Percentiles rank a stretch among this genome's conserved stretches.
Conservation (phyloP, 2,329 filamentous ascomycete genomes). For the Colletotrichum sp. region DNA sequence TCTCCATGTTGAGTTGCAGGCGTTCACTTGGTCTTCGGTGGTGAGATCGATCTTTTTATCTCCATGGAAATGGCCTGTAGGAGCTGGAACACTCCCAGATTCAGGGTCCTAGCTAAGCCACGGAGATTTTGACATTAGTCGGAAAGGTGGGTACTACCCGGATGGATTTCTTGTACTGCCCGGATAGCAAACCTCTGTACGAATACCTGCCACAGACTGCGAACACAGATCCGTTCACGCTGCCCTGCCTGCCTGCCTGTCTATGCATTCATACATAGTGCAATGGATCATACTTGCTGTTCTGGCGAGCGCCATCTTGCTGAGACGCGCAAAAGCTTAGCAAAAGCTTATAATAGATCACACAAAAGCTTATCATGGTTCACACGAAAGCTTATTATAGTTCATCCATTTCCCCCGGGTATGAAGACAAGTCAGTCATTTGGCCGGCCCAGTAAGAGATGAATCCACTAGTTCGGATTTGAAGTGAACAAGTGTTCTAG, state of each 20-base stretch:
- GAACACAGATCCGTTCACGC: fast-evolving
- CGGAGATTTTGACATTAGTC: background rate
- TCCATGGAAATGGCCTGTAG: background rate
- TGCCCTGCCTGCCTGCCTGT: background rate
- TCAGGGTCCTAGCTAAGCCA: background rate
- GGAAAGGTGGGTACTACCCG: background rate
- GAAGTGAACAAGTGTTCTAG: background rate
- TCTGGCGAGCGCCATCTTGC: background rate
- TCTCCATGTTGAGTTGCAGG: background rate
- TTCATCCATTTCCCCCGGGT: background rate
- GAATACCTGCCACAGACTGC: background rate
- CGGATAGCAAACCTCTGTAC: background rate
- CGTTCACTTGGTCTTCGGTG: fast-evolving
- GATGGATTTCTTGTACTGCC: background rate
- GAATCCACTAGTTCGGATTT: background rate
- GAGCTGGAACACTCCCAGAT: background rate
- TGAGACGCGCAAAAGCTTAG: background rate
- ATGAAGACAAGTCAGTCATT: background rate
- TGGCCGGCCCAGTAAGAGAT: background rate
- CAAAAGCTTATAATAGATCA: background rate
- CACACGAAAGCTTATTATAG: background rate
- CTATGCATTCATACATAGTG: background rate
- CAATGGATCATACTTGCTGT: background rate
- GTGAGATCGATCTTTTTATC: fast-evolving
- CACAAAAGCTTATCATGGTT: background rate